Conservation (phyloP, 495 filamentous ascomycete species). For the Margaritispora aquatica region DNA sequence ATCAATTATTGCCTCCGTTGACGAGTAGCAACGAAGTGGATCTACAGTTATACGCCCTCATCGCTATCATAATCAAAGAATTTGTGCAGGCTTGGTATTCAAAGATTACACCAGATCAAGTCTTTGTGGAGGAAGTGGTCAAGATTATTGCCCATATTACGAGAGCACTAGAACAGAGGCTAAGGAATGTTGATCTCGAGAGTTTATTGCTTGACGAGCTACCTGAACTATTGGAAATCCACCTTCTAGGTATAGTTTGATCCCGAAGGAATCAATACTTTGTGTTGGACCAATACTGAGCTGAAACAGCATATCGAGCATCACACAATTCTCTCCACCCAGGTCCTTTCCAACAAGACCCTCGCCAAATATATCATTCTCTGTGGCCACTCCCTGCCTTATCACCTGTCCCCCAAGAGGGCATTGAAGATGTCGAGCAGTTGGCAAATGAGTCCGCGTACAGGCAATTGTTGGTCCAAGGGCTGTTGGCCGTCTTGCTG, state of each 20-base stretch:
- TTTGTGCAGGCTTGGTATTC: constrained; percentile 90
- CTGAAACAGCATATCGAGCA: constrained; percentile 44
- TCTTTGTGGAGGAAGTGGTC: constrained; percentile 79
- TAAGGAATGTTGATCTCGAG: constrained; percentile 77
- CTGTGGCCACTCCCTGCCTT: constrained; percentile 74
- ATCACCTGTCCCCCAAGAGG: constrained; percentile 61
- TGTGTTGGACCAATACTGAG: neutral
- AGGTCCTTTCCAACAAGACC: constrained; percentile 50
- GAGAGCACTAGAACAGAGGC: constrained; percentile 73
- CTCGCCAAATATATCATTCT: constrained; percentile 71
- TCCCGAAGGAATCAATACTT: neutral
- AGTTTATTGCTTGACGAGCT: constrained; percentile 83
- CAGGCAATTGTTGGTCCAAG: constrained; percentile 73
- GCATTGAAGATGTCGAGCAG: constrained; percentile 48
- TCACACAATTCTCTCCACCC: constrained; percentile 45
- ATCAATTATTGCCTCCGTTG: constrained; percentile 81
- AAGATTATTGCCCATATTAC: constrained; percentile 88
- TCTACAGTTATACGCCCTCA: constrained; percentile 82
- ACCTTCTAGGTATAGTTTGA: constrained; percentile 59
- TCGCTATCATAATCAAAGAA: constrained; percentile 82
- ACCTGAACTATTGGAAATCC: constrained; percentile 71
- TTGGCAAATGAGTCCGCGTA: constrained; percentile 71
- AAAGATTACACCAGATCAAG: constrained; percentile 83
- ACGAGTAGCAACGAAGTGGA: constrained; percentile 92
- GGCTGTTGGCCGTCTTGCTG: constrained; percentile 70